Percentiles rank a stretch among this genome's conserved stretches.
Evolutionary conservation across 2,329 filamentous ascomycete species (phyloP).

Genomic region (Penicillium sp.): DNA sequence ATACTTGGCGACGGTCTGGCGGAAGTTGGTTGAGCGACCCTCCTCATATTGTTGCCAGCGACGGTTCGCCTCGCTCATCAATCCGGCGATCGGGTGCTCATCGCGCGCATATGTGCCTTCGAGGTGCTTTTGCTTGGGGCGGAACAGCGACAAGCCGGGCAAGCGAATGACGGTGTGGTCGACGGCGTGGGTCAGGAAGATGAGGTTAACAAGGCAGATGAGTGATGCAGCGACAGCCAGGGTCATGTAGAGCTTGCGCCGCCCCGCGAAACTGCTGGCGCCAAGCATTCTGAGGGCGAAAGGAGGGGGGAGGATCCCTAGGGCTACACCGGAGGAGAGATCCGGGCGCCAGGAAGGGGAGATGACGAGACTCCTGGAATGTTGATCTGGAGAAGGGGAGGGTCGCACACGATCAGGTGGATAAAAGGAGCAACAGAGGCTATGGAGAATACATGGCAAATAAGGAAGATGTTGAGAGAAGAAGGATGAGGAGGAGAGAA

Average conservation of each 20-base stretch:
- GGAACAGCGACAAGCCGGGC: conserved; percentile 5
- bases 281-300: conserved; percentile 12
- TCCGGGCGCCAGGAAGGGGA: neutral
- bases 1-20: conserved; percentile 42
- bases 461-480: neutral
- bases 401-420: neutral
- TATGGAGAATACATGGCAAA: conserved; percentile 7
- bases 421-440: neutral
- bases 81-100: conserved; percentile 33
- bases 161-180: conserved; percentile 11
- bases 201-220: conserved; percentile 17
- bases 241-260: conserved; percentile 18
- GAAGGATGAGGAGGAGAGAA: neutral
- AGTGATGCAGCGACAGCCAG: conserved; percentile 10
- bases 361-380: conserved; percentile 1
- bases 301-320: neutral
- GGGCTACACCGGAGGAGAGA: conserved; percentile 1
- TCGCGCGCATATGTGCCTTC: conserved; percentile 14
- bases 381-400: neutral
- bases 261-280: conserved; percentile 13
- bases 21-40: conserved; percentile 38
- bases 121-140: conserved; percentile 2
- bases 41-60: conserved; percentile 35
- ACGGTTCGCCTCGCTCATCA: conserved; percentile 40
- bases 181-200: conserved; percentile 11